Percentiles rank a stretch among this genome's conserved stretches.
These are phyloP conservation scores for Penicillium frequentans DNA, from an alignment of 2,329 filamentous ascomycete species.

Conservation along the genomic window DNA sequence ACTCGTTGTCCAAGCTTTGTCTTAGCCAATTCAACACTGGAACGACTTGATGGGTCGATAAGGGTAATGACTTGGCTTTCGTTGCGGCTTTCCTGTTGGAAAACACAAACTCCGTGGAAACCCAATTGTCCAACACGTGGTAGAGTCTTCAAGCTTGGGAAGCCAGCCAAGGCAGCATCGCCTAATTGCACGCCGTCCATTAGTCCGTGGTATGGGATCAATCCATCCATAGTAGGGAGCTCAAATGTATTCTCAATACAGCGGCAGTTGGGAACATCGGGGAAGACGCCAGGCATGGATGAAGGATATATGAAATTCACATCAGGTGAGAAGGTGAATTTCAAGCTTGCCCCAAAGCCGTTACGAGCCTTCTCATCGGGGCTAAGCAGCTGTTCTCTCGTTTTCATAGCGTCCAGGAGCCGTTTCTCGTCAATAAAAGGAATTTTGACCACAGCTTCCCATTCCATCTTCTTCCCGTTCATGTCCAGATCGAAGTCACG, in stretches of 20 bases:
- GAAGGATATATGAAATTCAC: constrained; percentile 83
- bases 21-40: constrained; percentile 71
- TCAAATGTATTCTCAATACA: constrained; percentile 98
- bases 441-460: constrained; percentile 98
- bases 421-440: constrained; percentile 95
- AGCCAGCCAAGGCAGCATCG: constrained; percentile 81
- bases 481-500: constrained; percentile 96
- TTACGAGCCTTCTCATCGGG: constrained; percentile 80
- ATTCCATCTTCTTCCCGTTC: constrained; percentile 99
- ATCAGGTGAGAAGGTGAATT: constrained; percentile 82
- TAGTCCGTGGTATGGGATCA: constrained; percentile 81
- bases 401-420: constrained; percentile 79
- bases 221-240: constrained; percentile 83
- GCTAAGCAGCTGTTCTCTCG: constrained; percentile 75
- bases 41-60: constrained; percentile 68
- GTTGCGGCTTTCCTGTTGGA: constrained; percentile 92
- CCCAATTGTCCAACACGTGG: constrained; percentile 78
- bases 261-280: constrained; percentile 79
- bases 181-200: constrained; percentile 83
- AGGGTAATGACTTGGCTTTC: constrained; percentile 94
- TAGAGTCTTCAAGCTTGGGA: constrained; percentile 84
- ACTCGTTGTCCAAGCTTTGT: constrained; percentile 80
- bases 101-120: constrained; percentile 89
- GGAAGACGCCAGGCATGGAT: constrained; percentile 84
- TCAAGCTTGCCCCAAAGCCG: constrained; percentile 85